Evolutionary conservation across 2,329 filamentous ascomycete genomes (phyloP).

Genomic region (Paecilomyces formosus): DNA sequence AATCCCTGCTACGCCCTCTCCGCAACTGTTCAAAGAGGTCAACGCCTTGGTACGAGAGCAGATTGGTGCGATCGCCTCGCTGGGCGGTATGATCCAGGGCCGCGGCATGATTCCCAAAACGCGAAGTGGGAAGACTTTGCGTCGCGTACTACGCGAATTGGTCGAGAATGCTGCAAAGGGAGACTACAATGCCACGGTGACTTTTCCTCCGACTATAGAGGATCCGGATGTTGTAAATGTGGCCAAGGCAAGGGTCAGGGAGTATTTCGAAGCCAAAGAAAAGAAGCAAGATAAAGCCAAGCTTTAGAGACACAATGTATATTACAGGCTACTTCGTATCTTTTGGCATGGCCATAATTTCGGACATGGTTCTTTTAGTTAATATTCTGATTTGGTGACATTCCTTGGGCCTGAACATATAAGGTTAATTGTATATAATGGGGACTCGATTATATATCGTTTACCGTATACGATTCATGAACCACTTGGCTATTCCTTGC

Average conservation of each 20-base stretch:
- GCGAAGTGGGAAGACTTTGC: constrained; percentile 80
- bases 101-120: constrained; percentile 88
- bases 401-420: too few relatives aligned
- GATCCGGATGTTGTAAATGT: constrained; percentile 67
- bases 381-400: too few relatives aligned
- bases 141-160: constrained; percentile 73
- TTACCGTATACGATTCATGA: too few relatives aligned
- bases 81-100: constrained; percentile 80
- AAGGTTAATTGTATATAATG: too few relatives aligned
- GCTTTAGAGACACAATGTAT: constrained; percentile 26
- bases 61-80: constrained; percentile 77
- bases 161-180: constrained; percentile 73
- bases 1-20: constrained; percentile 28
- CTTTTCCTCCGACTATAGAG: constrained; percentile 78
- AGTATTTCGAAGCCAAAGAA: constrained; percentile 60
- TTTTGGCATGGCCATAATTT: not conserved
- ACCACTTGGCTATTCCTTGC: too few relatives aligned
- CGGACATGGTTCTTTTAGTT: too few relatives aligned
- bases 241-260: constrained; percentile 61
- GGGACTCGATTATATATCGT: too few relatives aligned
- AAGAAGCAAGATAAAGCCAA: constrained; percentile 33
- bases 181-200: constrained; percentile 64
- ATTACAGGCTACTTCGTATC: not conserved
- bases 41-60: constrained; percentile 61
- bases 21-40: constrained; percentile 37